Conservation (phyloP, 768 basidiomycete genomes). For the Rhizopogon roseolus region DNA sequence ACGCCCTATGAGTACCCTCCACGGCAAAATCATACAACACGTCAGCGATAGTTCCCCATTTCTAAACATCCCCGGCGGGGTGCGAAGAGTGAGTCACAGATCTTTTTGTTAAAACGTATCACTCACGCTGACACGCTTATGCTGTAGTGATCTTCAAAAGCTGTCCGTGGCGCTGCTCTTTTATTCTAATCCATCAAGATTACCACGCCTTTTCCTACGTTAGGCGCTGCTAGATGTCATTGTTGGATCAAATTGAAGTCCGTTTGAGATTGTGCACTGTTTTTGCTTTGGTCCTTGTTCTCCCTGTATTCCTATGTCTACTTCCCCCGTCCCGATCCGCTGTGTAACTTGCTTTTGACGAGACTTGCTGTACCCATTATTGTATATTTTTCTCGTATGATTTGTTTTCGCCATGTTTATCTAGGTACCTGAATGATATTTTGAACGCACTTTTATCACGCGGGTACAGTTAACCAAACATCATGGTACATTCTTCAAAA, state of each 20-base stretch:
- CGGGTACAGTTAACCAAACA: neutral
- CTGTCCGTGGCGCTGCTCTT: neutral
- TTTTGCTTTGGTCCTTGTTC: neutral
- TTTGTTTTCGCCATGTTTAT: neutral
- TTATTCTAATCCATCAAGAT: neutral
- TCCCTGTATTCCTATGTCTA: neutral
- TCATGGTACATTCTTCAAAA: neutral
- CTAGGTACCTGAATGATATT: neutral
- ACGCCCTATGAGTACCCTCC: constrained; percentile 7
- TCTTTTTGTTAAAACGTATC: neutral
- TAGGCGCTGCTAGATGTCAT: neutral
- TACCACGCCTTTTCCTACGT: neutral
- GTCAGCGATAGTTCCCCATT: neutral
- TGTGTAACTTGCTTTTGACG: neutral
- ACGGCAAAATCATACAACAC: neutral
- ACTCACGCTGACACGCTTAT: neutral
- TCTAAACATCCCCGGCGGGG: neutral
- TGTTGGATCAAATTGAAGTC: neutral
- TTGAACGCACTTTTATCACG: neutral
- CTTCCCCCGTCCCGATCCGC: too few relatives aligned
- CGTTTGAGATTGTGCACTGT: neutral
- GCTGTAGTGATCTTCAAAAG: neutral
- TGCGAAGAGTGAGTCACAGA: neutral
- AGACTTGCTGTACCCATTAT: neutral
- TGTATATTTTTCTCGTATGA: neutral